These are phyloP conservation scores for Adansonia gregorii DNA, from an alignment of 441 rosid species.

Conservation along the genomic window DNA sequence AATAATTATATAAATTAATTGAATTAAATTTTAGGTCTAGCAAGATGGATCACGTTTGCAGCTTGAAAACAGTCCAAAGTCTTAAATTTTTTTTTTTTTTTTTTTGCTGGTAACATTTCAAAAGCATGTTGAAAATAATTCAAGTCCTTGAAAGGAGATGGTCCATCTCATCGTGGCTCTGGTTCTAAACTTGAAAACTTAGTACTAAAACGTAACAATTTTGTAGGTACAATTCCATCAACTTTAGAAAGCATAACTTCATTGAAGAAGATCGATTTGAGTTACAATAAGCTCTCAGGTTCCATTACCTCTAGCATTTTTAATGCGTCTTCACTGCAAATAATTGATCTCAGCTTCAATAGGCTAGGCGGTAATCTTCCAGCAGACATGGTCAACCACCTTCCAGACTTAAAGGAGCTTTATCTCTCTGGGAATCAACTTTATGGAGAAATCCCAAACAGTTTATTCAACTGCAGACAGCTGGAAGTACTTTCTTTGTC, in stretches of 20 bases:
- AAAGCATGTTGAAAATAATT: too few relatives aligned
- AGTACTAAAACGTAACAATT: background rate
- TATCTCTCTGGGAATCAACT: background rate
- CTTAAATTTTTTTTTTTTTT: too few relatives aligned
- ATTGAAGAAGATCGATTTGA: background rate
- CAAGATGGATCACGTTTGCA: background rate
- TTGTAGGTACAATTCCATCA: conserved; percentile 1
- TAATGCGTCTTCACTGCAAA: background rate
- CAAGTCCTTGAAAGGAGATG: background rate
- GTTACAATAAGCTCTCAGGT: conserved; percentile 14
- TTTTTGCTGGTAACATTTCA: too few relatives aligned
- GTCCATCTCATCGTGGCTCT: background rate
- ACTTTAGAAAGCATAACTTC: background rate
- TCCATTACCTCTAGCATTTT: background rate
- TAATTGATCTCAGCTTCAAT: conserved; percentile 17
- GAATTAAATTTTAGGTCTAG: too few relatives aligned
- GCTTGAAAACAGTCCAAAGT: background rate
- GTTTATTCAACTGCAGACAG: conserved; percentile 8
- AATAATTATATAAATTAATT: too few relatives aligned
- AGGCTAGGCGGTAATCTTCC: background rate
- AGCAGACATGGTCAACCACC: background rate
- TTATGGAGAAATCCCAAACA: conserved; percentile 15
- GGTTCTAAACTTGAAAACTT: background rate
- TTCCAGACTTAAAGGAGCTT: conserved; percentile 16
- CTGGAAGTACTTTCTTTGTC: background rate